Evolutionary conservation across 306 rosid genomes (phyloP), one percentile per base, ranked within the genome.

Genomic region (Dalbergia oliveri): DNA sequence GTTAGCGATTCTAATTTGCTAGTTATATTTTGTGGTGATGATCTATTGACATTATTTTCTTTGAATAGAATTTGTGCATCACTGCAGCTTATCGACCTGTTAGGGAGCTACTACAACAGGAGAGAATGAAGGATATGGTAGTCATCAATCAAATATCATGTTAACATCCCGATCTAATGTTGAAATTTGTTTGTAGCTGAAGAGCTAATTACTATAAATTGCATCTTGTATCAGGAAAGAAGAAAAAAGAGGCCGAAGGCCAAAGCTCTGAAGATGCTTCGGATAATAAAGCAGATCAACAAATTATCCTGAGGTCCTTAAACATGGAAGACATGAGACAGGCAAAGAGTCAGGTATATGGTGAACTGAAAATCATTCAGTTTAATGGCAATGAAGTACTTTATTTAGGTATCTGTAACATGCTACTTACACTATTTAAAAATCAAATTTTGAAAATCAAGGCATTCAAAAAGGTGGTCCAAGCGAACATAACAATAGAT

Each of bases 21-120:
- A 1, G 7, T 35, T 68, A 43, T 76, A 39, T 61, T 33, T 62
- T 62, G 33, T 41, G 53, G 13, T 60, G 26, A 77, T 23, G 15
- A 62, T 60, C 57, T 86, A 50, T 43, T 79, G 49, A 87, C 31
- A 39, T 78, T 64, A 70, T 64, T 68, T 79, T 65, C 73, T 87
- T 75, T 86, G 44, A 85, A 78, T 97, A 95, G 98, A 93, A 96
- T 81, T 86, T 96, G 82, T 96, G 98, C 75, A 84, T 86, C 41
- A 93, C 97, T 11, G 99, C 99, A 1, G 97, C 99, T 65, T 96
- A 93, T 82, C 89, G 91, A 69, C 99, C 98, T 9, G 94, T 96
- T 57, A 86, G 97, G 86, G 98, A 96, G 91, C 88, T 96, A 45
- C 62, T 96, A 80, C 87, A 91, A 85, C 92, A 87, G 64, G 99